Evolutionary conservation across 768 basidiomycete genomes (phyloP), one percentile per base, ranked within the genome.

Genomic region (Imleria badia): DNA sequence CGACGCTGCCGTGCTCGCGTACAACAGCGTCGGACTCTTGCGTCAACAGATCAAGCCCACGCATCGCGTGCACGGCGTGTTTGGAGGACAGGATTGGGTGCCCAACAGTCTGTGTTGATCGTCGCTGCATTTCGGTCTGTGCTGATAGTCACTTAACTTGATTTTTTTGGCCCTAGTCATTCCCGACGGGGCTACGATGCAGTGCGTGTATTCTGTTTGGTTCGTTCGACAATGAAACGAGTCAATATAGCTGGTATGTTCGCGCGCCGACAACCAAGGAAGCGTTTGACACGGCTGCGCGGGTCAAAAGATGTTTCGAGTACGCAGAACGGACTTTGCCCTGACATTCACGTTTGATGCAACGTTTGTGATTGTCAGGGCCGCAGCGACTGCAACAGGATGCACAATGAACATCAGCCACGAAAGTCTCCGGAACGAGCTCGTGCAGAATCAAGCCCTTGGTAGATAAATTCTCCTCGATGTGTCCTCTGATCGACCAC

Each of bases 1-100:
- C 8, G 91, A 95, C 64, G 92, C 93, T 1, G 91, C 89, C 13
- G 87, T 93, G 3, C 76, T 91, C 5, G 87, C 88, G 12, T 94
- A 94, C 65, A 87, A 81, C 48, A 88, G 83, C 56, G 81, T 95
- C 19, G 84, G 89, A 0, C 81, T 84, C 8, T 75, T 96, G 29
- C 82, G 93, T 11, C 93, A 96, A 67, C 91, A 95, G 62, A 76
- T 91, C 15, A 78, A 79, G 52, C 90, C 93, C 0, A 84, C 83
- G 0, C 81, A 87, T 61, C 84, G 91, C 40, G 81, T 93, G 5
- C 91, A 95, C 62, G 90, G 90, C 0, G 82, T 91, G 42, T 84
- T 94, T 60, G 80, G 83, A 62, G 90, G 90, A 6, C 80, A 78
- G 52, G 82, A 89, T 62, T 89, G 88, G 86, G 84, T 80, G 3